These are phyloP conservation scores for Oenanthe javanica DNA, from an alignment of 140 eudicot species.

Conservation along the genomic window DNA sequence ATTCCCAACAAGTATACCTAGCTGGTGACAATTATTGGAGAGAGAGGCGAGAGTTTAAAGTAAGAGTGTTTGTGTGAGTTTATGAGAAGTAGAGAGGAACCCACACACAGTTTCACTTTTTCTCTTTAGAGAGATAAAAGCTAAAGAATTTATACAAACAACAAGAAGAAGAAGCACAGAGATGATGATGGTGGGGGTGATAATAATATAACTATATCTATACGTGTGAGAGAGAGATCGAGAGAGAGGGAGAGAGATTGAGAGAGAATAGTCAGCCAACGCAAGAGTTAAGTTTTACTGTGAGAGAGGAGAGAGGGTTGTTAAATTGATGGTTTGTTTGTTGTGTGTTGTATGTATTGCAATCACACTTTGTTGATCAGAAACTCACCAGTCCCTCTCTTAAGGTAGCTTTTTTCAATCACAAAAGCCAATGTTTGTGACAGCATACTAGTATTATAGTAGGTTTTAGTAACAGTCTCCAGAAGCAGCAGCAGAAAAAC, in stretches of 20 bases:
- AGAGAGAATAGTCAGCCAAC: conserved; percentile 8
- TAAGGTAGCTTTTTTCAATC: conserved; percentile 10
- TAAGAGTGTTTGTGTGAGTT: conserved; percentile 6
- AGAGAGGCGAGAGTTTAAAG: conserved; percentile 20
- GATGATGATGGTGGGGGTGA: not conserved
- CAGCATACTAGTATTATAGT: conserved; percentile 7
- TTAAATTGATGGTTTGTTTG: not conserved
- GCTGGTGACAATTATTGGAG: conserved; percentile 38
- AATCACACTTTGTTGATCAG: conserved; percentile 2
- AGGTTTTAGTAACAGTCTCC: not conserved
- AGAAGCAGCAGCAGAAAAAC: conserved; percentile 7
- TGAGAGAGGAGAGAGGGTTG: not conserved
- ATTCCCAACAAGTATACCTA: conserved; percentile 9
- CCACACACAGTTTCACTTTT: conserved; percentile 34
- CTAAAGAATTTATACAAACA: not conserved
- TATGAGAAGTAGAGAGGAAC: conserved; percentile 21
- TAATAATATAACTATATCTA: not conserved
- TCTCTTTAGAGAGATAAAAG: not conserved
- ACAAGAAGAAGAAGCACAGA: not conserved
- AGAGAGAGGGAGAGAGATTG: not conserved
- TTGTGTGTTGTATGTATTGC: not conserved
- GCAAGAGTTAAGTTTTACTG: not conserved
- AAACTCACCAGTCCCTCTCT: conserved; percentile 19
- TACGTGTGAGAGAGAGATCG: not conserved
- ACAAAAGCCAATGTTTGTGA: conserved; percentile 21